A percentile compares a stretch with the other conserved stretches of the same genome.
Conservation (phyloP, 768 basidiomycete genomes). For the Gloeopeniophorella convolvens region DNA sequence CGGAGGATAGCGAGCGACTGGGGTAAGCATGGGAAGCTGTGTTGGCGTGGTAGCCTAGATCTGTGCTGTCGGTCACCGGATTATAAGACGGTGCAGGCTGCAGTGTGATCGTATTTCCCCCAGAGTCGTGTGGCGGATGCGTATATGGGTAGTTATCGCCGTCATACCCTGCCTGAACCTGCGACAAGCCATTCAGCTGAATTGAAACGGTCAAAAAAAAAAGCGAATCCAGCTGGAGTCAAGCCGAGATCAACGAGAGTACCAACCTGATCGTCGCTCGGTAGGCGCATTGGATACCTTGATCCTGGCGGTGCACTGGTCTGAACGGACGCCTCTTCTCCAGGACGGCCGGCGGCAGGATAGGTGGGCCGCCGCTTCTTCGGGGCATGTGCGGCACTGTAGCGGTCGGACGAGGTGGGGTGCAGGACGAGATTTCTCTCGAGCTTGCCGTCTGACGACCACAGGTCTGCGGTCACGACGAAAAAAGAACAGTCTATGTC, state of each 20-base stretch:
- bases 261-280: constrained; percentile 15
- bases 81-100: constrained; percentile 12
- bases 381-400: constrained; percentile 41
- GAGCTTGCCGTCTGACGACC: constrained; percentile 74
- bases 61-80: constrained; percentile 1
- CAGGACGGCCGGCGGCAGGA: constrained; percentile 19
- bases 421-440: constrained; percentile 90
- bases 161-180: constrained; percentile 5
- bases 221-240: neutral
- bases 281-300: constrained; percentile 9
- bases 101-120: constrained; percentile 9
- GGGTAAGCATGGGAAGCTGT: constrained; percentile 9
- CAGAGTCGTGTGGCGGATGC: constrained; percentile 12
- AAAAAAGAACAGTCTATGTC: constrained; percentile 86
- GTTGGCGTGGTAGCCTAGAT: constrained; percentile 10
- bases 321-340: constrained; percentile 20
- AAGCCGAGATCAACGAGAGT: neutral
- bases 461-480: constrained; percentile 87
- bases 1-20: constrained; percentile 9
- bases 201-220: neutral
- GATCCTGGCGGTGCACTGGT: constrained; percentile 23
- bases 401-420: constrained; percentile 73
- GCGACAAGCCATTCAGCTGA: constrained; percentile 12
- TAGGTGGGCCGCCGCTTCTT: constrained; percentile 27
- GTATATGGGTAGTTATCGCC: constrained; percentile 5